Percentiles rank a stretch among this genome's conserved stretches.
These are phyloP conservation scores for Rubia tinctorum DNA, from an alignment of 305 asterid species.

Conservation along the genomic window DNA sequence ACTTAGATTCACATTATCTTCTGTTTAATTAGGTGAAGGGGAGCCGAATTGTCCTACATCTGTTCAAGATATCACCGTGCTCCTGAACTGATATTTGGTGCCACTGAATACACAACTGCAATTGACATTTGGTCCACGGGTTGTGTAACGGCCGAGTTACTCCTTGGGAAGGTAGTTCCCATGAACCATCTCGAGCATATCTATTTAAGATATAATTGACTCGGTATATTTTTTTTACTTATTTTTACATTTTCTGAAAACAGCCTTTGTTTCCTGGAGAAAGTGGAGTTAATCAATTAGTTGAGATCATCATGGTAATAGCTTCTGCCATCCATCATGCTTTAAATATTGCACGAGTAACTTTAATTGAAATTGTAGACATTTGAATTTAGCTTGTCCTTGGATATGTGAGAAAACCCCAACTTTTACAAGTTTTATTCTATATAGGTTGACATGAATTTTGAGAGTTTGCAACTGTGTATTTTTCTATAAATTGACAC, in stretches of 20 bases:
- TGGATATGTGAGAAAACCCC: neutral
- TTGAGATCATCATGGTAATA: constrained; percentile 87
- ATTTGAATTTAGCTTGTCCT: neutral
- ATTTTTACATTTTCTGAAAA: no score
- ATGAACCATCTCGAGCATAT: constrained; percentile 4
- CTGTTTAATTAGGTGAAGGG: constrained; percentile 70
- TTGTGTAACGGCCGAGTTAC: constrained; percentile 97
- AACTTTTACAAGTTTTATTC: neutral
- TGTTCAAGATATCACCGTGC: constrained; percentile 98
- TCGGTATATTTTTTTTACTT: no score
- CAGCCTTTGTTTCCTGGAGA: constrained; percentile 99
- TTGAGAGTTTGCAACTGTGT: neutral
- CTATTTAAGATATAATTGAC: neutral
- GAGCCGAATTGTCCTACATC: constrained; percentile 93
- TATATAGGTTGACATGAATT: neutral
- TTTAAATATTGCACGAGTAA: neutral
- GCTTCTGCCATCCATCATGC: constrained; percentile 4
- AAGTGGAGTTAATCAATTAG: constrained; percentile 98
- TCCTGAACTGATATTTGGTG: constrained; percentile 98
- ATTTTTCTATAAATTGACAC: neutral
- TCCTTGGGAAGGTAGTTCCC: constrained; percentile 76
- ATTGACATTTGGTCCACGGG: constrained; percentile 98
- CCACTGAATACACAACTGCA: constrained; percentile 95
- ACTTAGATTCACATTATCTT: constrained; percentile 13
- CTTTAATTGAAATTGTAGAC: constrained; percentile 1